These are phyloP conservation scores for Aureobasidium leucospermi DNA, from an alignment of 2,329 filamentous ascomycete species.

Conservation along the genomic window DNA sequence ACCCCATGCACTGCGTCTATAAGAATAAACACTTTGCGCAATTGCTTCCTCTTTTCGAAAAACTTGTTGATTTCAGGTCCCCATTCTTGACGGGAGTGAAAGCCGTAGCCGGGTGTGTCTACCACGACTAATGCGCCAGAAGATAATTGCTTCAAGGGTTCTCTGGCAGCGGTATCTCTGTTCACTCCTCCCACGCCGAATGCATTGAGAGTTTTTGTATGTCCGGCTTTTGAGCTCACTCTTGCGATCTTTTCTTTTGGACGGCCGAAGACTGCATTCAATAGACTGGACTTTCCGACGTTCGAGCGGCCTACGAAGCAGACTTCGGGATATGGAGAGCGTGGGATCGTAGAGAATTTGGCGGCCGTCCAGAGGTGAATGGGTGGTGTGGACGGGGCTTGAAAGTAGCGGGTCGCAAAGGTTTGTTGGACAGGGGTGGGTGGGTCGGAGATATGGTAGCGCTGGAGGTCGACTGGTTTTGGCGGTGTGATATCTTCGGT, in stretches of 20 bases:
- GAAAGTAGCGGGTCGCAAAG: constrained; percentile 40
- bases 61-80: constrained; percentile 63
- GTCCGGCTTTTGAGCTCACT: constrained; percentile 53
- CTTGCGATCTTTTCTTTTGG: constrained; percentile 38
- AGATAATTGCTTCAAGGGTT: constrained; percentile 34
- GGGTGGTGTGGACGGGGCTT: constrained; percentile 34
- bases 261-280: constrained; percentile 55
- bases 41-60: constrained; percentile 54
- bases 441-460: constrained; percentile 25
- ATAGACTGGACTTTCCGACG: constrained; percentile 59
- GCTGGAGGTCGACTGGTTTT: constrained; percentile 21
- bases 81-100: constrained; percentile 55
- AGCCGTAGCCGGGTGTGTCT: constrained; percentile 66
- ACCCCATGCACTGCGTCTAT: constrained; percentile 57
- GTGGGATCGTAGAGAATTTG: constrained; percentile 53
- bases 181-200: constrained; percentile 47
- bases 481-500: not conserved
- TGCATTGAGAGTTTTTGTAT: constrained; percentile 59
- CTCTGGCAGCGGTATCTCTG: constrained; percentile 21
- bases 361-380: constrained; percentile 53
- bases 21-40: constrained; percentile 57
- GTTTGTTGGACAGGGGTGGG: constrained; percentile 31
- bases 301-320: constrained; percentile 64
- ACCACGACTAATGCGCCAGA: constrained; percentile 49
- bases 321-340: constrained; percentile 50